Percentiles rank a stretch among this genome's conserved stretches.
phyloP scores from a whole-genome alignment of 2,329 filamentous ascomycete genomes.

The Neofusicoccum kwambonambiense region DNA sequence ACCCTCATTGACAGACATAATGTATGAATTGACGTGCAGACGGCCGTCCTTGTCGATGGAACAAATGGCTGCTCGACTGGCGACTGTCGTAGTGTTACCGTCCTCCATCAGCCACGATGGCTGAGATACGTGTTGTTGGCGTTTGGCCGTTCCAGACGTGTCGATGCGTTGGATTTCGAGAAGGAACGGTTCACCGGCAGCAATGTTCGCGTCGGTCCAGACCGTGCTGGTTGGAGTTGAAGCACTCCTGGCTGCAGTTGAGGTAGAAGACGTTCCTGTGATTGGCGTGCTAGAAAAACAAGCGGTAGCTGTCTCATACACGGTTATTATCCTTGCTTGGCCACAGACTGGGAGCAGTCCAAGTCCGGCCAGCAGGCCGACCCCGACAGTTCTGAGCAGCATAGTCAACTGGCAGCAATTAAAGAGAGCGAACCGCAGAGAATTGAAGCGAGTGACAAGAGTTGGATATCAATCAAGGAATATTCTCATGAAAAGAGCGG shows the following conservation, averaged over 20 bases:
- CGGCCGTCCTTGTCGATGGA: conserved; percentile 28
- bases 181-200: neutral
- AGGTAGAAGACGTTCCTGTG: neutral
- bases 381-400: neutral
- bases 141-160: neutral
- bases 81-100: conserved; percentile 34
- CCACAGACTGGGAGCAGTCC: neutral
- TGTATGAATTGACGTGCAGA: conserved; percentile 21
- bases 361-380: neutral
- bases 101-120: conserved; percentile 29
- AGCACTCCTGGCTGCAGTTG: neutral
- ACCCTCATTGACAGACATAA: conserved; percentile 24
- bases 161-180: conserved; percentile 21
- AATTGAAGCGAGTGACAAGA: neutral
- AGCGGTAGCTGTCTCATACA: neutral
- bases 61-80: conserved; percentile 29
- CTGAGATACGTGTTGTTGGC: neutral
- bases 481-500: neutral
- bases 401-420: neutral
- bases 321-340: neutral
- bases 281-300: neutral
- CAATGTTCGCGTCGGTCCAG: neutral
- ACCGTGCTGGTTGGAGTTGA: neutral
- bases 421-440: neutral
- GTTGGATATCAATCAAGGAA: neutral